Percentiles rank a stretch among this genome's conserved stretches.
phyloP scores from a whole-genome alignment of 2,329 filamentous ascomycete species.

The Fusarium cicatricum region DNA sequence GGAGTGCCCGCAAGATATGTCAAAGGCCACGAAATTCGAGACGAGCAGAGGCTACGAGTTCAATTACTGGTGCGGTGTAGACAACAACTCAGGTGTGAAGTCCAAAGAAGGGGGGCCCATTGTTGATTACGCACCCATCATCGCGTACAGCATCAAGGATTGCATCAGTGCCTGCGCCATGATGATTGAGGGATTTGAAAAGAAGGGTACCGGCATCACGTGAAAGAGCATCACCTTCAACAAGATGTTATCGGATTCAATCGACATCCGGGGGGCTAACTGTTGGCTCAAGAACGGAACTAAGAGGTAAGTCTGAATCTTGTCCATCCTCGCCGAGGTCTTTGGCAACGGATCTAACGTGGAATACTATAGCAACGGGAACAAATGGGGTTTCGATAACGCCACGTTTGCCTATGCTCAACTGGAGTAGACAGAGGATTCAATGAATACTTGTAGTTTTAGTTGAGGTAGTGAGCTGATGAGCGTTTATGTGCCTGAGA shows the following conservation, averaged over 20 bases:
- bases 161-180: slow-evolving; percentile 20
- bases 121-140: slow-evolving; percentile 6
- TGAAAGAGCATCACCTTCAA: slow-evolving; percentile 23
- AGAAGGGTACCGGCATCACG: not conserved
- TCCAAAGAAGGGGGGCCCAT: slow-evolving; percentile 21
- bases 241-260: not conserved
- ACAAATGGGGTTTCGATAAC: not conserved
- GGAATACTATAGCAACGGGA: not conserved
- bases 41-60: slow-evolving; percentile 27
- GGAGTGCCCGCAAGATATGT: slow-evolving; percentile 10
- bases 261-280: slow-evolving; percentile 1
- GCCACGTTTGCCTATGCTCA: no score
- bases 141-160: slow-evolving; percentile 18
- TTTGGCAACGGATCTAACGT: no score
- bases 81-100: not conserved
- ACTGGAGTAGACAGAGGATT: no score
- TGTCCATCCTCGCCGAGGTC: no score
- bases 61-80: slow-evolving; percentile 30
- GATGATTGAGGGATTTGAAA: slow-evolving; percentile 19
- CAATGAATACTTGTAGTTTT: no score
- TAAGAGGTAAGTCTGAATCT: not conserved
- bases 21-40: slow-evolving; percentile 18
- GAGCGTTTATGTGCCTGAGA: no score
- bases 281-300: slow-evolving; percentile 24
- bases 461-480: no score